A percentile compares a stretch with the other conserved stretches of the same genome.
Evolutionary conservation across 257 asterid genomes (phyloP).

Genomic region (Solanum pinnatisectum): DNA sequence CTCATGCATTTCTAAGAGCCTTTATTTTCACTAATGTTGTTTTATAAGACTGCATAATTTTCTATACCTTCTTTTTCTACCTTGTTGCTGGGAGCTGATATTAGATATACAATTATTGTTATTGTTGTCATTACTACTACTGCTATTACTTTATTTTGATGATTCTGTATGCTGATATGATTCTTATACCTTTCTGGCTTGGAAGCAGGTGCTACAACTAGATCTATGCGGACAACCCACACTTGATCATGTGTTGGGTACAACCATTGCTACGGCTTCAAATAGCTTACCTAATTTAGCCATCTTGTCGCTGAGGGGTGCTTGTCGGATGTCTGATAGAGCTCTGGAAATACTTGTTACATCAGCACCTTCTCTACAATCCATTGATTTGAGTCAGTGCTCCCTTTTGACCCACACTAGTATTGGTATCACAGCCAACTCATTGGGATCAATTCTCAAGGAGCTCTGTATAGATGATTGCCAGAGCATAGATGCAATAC

Average conservation of each 20-base stretch:
- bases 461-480: slow-evolving; percentile 71
- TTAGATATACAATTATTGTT: background rate
- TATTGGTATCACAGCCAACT: slow-evolving; percentile 36
- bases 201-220: slow-evolving; percentile 78
- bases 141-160: background rate
- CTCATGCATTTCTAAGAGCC: background rate
- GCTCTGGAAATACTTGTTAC: slow-evolving; percentile 43
- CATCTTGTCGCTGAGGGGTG: slow-evolving; percentile 77
- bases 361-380: slow-evolving; percentile 53
- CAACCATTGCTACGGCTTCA: slow-evolving; percentile 19
- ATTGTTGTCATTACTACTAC: background rate
- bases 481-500: slow-evolving; percentile 42
- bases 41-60: background rate
- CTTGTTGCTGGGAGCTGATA: background rate
- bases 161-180: background rate
- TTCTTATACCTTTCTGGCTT: background rate
- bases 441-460: slow-evolving; percentile 54
- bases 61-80: background rate
- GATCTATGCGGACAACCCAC: slow-evolving; percentile 71
- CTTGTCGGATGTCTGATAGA: slow-evolving; percentile 59
- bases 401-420: slow-evolving; percentile 48
- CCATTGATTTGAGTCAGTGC: slow-evolving; percentile 73
- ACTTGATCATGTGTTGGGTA: slow-evolving; percentile 38
- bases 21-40: background rate
- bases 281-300: slow-evolving; percentile 37